Evolutionary conservation across 768 basidiomycete species (phyloP).

Genomic region (Lactarius hengduanensis): DNA sequence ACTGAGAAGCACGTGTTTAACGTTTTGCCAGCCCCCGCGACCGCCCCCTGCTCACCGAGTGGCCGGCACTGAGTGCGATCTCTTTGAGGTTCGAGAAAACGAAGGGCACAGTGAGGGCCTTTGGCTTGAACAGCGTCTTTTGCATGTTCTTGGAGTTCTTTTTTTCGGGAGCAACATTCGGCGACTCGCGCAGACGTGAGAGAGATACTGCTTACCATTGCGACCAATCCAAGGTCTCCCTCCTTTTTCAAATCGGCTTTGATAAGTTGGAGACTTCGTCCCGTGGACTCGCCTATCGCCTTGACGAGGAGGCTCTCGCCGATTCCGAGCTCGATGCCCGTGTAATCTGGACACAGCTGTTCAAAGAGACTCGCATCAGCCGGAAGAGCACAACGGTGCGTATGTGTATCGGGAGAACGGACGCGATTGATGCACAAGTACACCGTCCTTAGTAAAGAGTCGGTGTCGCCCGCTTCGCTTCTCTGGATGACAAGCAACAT

Average conservation of each 20-base stretch:
- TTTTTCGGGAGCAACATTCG: slow-evolving; percentile 8
- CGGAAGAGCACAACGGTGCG: background rate
- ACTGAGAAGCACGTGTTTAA: slow-evolving; percentile 46
- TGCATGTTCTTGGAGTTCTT: slow-evolving; percentile 93
- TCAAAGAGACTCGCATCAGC: background rate
- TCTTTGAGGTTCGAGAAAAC: slow-evolving; percentile 91
- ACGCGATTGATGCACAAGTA: slow-evolving; percentile 98
- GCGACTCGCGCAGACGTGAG: background rate
- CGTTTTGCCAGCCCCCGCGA: slow-evolving; percentile 10
- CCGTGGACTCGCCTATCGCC: slow-evolving; percentile 93
- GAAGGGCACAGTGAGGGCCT: slow-evolving; percentile 80
- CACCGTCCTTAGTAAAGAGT: slow-evolving; percentile 81
- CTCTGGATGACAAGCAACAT: slow-evolving; percentile 86
- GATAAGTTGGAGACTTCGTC: slow-evolving; percentile 76
- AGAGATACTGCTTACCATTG: slow-evolving; percentile 61
- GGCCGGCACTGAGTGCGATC: slow-evolving; percentile 82
- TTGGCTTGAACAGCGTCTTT: slow-evolving; percentile 92
- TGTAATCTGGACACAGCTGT: slow-evolving; percentile 92
- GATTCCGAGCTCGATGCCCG: slow-evolving; percentile 93
- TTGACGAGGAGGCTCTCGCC: slow-evolving; percentile 94
- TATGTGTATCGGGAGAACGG: slow-evolving; percentile 31
- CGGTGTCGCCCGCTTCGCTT: slow-evolving; percentile 69
- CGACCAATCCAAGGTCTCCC: slow-evolving; percentile 93
- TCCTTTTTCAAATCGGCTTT: slow-evolving; percentile 93
- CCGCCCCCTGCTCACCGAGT: slow-evolving; percentile 55